phyloP scores from a whole-genome alignment of 78 protist genomes.

The Cavenderia fasciculata region DNA sequence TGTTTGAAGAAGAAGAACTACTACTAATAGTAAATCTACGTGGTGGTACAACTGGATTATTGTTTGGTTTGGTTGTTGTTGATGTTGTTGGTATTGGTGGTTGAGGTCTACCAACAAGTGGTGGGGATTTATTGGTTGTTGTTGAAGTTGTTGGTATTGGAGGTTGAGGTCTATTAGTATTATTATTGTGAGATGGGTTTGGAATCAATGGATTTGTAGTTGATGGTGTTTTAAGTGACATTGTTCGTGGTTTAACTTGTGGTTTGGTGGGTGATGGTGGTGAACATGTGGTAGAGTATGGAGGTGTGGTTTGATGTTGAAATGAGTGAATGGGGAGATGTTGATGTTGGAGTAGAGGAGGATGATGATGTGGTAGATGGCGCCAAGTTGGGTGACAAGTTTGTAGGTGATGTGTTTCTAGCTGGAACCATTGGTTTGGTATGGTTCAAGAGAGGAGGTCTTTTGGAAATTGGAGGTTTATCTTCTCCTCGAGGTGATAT shows the following conservation, averaged over 20 bases:
- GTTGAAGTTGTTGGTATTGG: conserved; percentile 4
- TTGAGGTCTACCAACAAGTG: neutral
- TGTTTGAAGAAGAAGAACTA: no score
- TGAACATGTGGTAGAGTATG: neutral
- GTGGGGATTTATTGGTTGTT: conserved; percentile 1
- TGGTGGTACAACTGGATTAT: neutral
- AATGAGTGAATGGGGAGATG: neutral
- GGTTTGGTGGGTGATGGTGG: neutral
- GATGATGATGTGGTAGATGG: neutral
- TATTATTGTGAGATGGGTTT: neutral
- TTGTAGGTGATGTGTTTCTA: neutral
- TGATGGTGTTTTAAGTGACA: neutral
- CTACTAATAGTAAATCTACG: neutral
- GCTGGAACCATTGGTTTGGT: no score
- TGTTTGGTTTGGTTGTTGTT: neutral
- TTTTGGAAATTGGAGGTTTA: no score
- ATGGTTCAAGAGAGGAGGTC: no score
- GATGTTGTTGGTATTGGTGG: neutral
- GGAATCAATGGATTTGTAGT: neutral
- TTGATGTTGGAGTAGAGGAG: neutral
- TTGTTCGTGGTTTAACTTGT: neutral
- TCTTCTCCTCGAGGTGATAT: no score
- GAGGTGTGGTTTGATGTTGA: neutral
- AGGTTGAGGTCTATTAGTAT: neutral
- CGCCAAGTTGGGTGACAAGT: neutral